phyloP scores from a whole-genome alignment of 1,139 yeast genomes.

The Zygoascus meyerae region DNA sequence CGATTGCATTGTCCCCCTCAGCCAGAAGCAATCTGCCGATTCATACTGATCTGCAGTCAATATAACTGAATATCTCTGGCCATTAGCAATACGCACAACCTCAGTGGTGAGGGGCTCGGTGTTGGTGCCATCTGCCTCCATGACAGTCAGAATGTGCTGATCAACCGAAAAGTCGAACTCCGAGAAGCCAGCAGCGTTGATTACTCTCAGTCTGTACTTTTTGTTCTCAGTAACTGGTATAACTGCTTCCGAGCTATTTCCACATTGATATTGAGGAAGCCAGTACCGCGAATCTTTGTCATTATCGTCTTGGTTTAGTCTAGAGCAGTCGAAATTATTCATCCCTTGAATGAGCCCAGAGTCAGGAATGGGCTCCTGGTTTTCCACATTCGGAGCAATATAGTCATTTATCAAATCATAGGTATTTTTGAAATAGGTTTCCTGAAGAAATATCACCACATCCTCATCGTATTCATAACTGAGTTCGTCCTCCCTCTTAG shows the following conservation, averaged over 20 bases:
- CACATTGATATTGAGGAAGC: constrained; percentile 14
- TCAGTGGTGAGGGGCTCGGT: constrained; percentile 55
- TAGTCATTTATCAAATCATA: constrained; percentile 48
- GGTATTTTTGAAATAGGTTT: constrained; percentile 65
- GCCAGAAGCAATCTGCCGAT: constrained; percentile 26
- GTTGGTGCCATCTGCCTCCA: constrained; percentile 66
- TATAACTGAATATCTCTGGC: constrained; percentile 66
- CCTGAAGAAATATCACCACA: constrained; percentile 52
- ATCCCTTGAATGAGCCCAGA: constrained; percentile 36
- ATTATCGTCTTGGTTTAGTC: constrained; percentile 36
- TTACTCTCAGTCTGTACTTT: constrained; percentile 25
- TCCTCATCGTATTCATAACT: constrained; percentile 62
- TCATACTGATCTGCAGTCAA: constrained; percentile 27
- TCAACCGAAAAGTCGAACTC: constrained; percentile 28
- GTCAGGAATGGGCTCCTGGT: constrained; percentile 86
- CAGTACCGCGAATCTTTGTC: constrained; percentile 20
- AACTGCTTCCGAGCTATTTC: constrained; percentile 17
- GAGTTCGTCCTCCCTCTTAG: constrained; percentile 33
- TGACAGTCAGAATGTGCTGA: constrained; percentile 47
- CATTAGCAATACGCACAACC: constrained; percentile 58
- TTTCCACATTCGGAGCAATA: constrained; percentile 68
- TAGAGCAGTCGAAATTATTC: constrained; percentile 19
- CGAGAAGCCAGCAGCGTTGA: constrained; percentile 30
- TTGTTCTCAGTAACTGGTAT: constrained; percentile 16
- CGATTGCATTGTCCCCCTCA: constrained; percentile 36